Conservation (phyloP, 1,139 yeast species). For the Taphrina deformans region DNA sequence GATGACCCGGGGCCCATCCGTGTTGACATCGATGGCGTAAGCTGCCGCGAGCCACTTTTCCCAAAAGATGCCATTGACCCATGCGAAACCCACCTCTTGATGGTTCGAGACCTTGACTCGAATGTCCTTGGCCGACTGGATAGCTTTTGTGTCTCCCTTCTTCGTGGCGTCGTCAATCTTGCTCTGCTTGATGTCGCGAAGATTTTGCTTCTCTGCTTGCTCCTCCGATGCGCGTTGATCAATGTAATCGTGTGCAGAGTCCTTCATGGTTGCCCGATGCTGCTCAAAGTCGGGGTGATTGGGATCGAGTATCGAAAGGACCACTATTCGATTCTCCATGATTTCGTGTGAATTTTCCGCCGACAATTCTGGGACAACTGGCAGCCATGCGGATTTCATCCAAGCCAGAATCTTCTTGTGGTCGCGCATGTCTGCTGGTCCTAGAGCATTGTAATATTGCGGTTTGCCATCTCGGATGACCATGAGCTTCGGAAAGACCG, state of each 20-base stretch:
- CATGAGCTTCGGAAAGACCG: slow-evolving; percentile 44
- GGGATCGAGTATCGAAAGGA: slow-evolving; percentile 46
- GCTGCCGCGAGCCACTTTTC: slow-evolving; percentile 46
- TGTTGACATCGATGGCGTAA: slow-evolving; percentile 42
- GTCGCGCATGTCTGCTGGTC: slow-evolving; percentile 46
- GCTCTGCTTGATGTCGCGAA: slow-evolving; percentile 45
- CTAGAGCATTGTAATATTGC: slow-evolving; percentile 43
- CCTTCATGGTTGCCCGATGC: slow-evolving; percentile 44
- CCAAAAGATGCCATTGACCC: slow-evolving; percentile 48
- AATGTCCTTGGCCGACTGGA: slow-evolving; percentile 44
- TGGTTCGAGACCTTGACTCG: slow-evolving; percentile 42
- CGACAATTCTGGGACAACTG: slow-evolving; percentile 47
- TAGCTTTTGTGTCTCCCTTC: slow-evolving; percentile 44
- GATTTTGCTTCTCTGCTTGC: slow-evolving; percentile 42
- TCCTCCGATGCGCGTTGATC: slow-evolving; percentile 42
- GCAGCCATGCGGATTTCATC: slow-evolving; percentile 46
- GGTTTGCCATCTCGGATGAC: slow-evolving; percentile 44
- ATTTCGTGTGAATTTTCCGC: slow-evolving; percentile 46
- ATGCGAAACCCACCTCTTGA: slow-evolving; percentile 46
- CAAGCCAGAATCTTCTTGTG: slow-evolving; percentile 43
- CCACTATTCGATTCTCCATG: slow-evolving; percentile 43
- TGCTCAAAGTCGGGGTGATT: slow-evolving; percentile 41
- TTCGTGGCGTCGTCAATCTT: slow-evolving; percentile 46
- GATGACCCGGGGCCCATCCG: slow-evolving; percentile 42
- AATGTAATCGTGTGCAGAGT: slow-evolving; percentile 42